Evolutionary conservation across 2,329 filamentous ascomycete species (phyloP).

Genomic region (Huntiella omanensis): DNA sequence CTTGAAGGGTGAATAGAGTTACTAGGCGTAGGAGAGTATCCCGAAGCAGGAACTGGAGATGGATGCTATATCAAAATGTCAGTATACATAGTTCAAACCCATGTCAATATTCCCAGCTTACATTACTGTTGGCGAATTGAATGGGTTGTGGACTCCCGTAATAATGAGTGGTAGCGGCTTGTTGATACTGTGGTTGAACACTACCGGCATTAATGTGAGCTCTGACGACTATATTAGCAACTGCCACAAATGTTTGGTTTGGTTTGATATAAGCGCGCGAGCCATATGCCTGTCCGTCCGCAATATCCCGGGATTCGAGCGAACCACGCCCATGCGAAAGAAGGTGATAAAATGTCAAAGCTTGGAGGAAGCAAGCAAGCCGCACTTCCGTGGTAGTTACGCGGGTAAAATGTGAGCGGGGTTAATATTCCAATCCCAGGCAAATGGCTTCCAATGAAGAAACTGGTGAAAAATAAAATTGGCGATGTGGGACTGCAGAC

Average conservation of each 20-base stretch:
- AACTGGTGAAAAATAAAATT: not conserved
- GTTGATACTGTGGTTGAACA: too few relatives aligned
- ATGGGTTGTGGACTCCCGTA: too few relatives aligned
- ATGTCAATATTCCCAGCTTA: too few relatives aligned
- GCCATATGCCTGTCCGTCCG: not conserved
- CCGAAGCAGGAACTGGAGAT: not conserved
- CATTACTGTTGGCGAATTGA: too few relatives aligned
- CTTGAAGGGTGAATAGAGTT: not conserved
- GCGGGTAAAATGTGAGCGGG: not conserved
- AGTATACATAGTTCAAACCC: too few relatives aligned
- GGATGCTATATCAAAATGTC: too few relatives aligned
- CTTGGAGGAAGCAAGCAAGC: too few relatives aligned
- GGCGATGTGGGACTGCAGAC: not conserved
- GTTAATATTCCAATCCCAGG: not conserved
- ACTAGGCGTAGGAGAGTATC: not conserved
- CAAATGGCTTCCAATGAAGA: not conserved
- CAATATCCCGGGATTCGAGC: not conserved
- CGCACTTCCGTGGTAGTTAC: too few relatives aligned
- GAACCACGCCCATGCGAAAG: not conserved
- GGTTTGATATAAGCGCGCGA: not conserved
- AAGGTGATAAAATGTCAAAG: too few relatives aligned
- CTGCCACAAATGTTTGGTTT: not conserved
- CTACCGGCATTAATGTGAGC: too few relatives aligned
- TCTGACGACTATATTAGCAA: not conserved
- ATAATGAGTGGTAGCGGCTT: too few relatives aligned